Base-by-base conservation (phyloP, 495 filamentous ascomycete genomes). In the Aspergillus sparsus region DNA sequence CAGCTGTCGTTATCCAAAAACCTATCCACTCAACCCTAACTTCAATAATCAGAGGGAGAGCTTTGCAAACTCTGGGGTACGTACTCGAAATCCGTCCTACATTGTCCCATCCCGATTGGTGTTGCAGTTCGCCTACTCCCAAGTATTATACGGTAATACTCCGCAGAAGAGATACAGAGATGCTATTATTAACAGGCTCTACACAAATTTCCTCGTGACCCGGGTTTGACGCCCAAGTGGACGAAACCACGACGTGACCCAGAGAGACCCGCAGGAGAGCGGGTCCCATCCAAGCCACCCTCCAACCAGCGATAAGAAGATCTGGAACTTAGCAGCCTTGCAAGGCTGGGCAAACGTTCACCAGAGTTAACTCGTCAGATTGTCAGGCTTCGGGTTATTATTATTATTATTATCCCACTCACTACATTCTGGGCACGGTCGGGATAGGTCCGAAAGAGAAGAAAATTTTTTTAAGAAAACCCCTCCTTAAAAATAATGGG, bases 321-420 rank as follows among this genome's bases (percentile, higher is more conserved):
- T 15, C 11, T 32, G 8, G 9, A 6, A 21, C 55, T 62, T 64
- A 59, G 65, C 62, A 62, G 65, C 65, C 65, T 60, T 62, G 65
- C 65, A 64, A 58, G 62, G 65, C 65, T 67, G 65, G 59, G 53
- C 56, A 60, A 21, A 15, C 50, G 34, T 12, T 18, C 13, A 4
- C 18, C 34, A 44, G 47, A 15, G 9, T 47, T 41, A 52, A 27
- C 21, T 27, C 21, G 21, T 27, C 21, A 27, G 21, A 27, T 27
- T 27, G 21, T 27, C 21, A 27, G 50, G 50, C 10, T 36, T 33
- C 5, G 6, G 39, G 2, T 42, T 42, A 11, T 42, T 42, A 42
- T 41, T 41, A 41, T 13, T 41, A 41, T 41, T 41, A 41, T 41
- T 41, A 41, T 41, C 21, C 21, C 3, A 27, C 39, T 11, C 39